These are phyloP conservation scores for Bjerkandera adusta DNA, from an alignment of 1,284 basidiomycete genomes.

Conservation along the genomic window DNA sequence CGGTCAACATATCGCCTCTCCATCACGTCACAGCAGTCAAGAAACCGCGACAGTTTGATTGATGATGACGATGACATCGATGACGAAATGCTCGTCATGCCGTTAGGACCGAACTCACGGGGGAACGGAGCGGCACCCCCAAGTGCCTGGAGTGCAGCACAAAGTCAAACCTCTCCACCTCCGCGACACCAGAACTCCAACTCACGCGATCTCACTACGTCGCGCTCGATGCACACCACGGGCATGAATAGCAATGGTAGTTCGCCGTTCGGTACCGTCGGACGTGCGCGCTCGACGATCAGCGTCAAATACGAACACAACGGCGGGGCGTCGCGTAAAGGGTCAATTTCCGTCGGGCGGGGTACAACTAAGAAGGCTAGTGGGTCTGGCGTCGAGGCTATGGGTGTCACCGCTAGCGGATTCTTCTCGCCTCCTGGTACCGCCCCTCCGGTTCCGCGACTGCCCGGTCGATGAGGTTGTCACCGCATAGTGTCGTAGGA, in stretches of 20 bases:
- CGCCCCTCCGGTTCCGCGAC: conserved; percentile 32
- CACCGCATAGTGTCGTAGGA: too few relatives aligned
- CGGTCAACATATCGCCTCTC: conserved; percentile 25
- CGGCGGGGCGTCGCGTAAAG: conserved; percentile 38
- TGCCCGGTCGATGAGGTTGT: not conserved
- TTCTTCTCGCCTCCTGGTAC: conserved; percentile 63
- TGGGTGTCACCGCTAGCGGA: conserved; percentile 68
- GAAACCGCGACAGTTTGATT: conserved; percentile 32
- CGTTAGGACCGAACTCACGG: conserved; percentile 46
- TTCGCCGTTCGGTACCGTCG: conserved; percentile 2
- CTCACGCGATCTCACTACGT: conserved; percentile 21
- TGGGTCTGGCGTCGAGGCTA: conserved; percentile 67
- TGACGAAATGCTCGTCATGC: conserved; percentile 74
- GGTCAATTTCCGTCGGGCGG: conserved; percentile 62
- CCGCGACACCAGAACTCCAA: conserved; percentile 17
- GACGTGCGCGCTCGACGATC: conserved; percentile 51
- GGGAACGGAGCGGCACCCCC: conserved; percentile 10
- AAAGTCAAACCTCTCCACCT: conserved; percentile 9
- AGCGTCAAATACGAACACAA: conserved; percentile 49
- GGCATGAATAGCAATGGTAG: conserved; percentile 1
- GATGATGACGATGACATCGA: conserved; percentile 70
- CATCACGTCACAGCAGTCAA: conserved; percentile 10
- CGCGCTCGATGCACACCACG: conserved; percentile 27
- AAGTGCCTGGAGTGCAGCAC: conserved; percentile 11
- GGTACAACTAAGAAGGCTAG: conserved; percentile 60